Evolutionary conservation across 805 yeast genomes (phyloP), one percentile per base, ranked within the genome.

Genomic region (Cyberlindnera maritima): DNA sequence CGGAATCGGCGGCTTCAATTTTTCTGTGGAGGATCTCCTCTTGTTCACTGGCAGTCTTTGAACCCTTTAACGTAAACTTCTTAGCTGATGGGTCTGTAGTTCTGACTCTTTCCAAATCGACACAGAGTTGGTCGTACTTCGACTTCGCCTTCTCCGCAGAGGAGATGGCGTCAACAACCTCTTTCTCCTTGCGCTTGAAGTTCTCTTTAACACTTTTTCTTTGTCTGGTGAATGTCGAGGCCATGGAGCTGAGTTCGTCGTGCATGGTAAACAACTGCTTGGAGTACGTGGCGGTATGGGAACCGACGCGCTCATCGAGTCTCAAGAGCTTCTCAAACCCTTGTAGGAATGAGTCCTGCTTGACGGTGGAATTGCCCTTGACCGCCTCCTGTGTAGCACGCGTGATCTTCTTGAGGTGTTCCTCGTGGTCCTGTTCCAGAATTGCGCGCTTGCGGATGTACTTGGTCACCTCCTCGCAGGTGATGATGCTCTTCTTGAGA

Each of bases 21-120:
- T 92, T 91, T 45, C 83, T 70, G 50, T 77, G 81, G 17, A 92
- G 71, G 41, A 91, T 96, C 61, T 92, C 98, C 62, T 94, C 98
- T 67, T 92, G 97, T 41, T 76, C 79, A 43, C 83, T 85, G 1
- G 86, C 81, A 0, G 90, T 82, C 55, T 84, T 85, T 35, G 88
- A 79, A 49, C 86, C 85, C 61, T 88, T 88, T 62, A 94, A 75
- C 2, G 92, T 80, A 43, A 91, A 82, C 52, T 86, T 85, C 57
- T 88, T 88, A 65, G 86, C 88, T 47, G 85, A 76, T 18, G 96
- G 96, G 62, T 92, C 97, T 0, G 88, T 77, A 36, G 81, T 75
- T 60, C 85, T 81, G 37, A 90, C 75, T 57, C 85, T 83, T 56
- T 92, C 97, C 64, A 88, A 77, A 57, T 94, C 98, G 44, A 82